A percentile compares a stretch with the other conserved stretches of the same genome.
These are phyloP conservation scores for Aureobasidium namibiae DNA, from an alignment of 2,329 filamentous ascomycete genomes.

Conservation along the genomic window DNA sequence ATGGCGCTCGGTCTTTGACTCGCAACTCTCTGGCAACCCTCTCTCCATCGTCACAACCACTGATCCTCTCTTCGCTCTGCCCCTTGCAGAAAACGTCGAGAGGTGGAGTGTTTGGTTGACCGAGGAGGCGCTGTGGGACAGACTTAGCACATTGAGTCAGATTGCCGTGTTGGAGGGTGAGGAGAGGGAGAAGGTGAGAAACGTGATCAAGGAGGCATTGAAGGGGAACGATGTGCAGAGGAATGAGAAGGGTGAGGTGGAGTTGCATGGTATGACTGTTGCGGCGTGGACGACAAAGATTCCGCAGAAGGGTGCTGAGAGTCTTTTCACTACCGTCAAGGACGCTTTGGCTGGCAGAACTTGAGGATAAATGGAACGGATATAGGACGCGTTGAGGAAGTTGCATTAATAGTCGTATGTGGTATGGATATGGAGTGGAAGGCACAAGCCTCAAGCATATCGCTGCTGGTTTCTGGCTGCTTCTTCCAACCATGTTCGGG, in stretches of 20 bases:
- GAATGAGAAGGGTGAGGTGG: constrained; percentile 55
- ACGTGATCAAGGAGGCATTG: constrained; percentile 49
- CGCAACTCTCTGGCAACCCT: constrained; percentile 46
- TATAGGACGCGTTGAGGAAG: not conserved
- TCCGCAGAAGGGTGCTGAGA: constrained; percentile 17
- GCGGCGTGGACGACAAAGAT: constrained; percentile 52
- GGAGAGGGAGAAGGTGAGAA: constrained; percentile 36
- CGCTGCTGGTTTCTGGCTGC: not conserved
- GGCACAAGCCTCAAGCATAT: not conserved
- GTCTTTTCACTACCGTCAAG: constrained; percentile 3
- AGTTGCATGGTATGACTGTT: constrained; percentile 56
- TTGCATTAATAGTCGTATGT: not conserved
- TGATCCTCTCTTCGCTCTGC: constrained; percentile 52
- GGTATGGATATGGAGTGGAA: not conserved
- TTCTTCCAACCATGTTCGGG: not conserved
- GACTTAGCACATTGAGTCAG: constrained; percentile 60
- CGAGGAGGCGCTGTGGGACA: constrained; percentile 54
- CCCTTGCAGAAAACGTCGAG: constrained; percentile 49
- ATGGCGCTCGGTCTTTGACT: constrained; percentile 59
- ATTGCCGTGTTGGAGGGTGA: constrained; percentile 51
- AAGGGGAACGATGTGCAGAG: constrained; percentile 45
- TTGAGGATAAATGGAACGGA: not conserved
- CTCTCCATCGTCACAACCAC: constrained; percentile 33
- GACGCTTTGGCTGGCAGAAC: constrained; percentile 6
- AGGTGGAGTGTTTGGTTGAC: constrained; percentile 51